These are phyloP conservation scores for Petunia secreta DNA, from an alignment of 257 asterid species.

Conservation along the genomic window DNA sequence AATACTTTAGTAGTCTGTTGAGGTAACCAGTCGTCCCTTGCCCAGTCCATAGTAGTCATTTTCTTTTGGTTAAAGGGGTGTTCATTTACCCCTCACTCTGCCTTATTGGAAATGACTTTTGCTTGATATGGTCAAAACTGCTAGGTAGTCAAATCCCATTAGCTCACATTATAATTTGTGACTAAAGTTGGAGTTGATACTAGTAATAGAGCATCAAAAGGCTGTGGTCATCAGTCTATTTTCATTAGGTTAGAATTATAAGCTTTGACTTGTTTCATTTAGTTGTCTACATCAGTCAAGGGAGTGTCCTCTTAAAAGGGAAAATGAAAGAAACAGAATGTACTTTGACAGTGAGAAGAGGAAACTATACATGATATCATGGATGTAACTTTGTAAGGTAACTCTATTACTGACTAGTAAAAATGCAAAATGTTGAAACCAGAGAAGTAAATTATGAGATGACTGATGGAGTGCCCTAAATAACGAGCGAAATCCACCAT, in stretches of 20 bases:
- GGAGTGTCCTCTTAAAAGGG: neutral
- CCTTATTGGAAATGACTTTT: no score
- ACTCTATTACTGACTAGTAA: slow-evolving; percentile 20
- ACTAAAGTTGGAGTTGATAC: no score
- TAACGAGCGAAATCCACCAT: slow-evolving; percentile 29
- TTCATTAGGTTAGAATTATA: neutral
- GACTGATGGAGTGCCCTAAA: slow-evolving; percentile 33
- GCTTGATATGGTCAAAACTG: no score
- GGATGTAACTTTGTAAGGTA: slow-evolving; percentile 16
- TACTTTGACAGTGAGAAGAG: neutral
- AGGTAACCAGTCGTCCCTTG: no score
- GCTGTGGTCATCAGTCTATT: no score
- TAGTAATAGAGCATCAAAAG: no score
- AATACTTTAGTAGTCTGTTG: no score
- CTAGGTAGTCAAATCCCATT: no score
- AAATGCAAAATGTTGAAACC: neutral
- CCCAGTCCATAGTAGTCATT: no score
- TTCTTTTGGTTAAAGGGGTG: no score
- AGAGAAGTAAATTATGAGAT: slow-evolving; percentile 30
- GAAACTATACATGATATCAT: neutral
- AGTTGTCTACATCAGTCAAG: neutral
- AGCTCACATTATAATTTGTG: no score
- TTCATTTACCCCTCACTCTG: no score
- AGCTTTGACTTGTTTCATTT: neutral
- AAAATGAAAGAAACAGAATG: slow-evolving; percentile 31